Base-by-base conservation (phyloP, 2,329 filamentous ascomycete genomes). In the Cladorrhinum sp. region DNA sequence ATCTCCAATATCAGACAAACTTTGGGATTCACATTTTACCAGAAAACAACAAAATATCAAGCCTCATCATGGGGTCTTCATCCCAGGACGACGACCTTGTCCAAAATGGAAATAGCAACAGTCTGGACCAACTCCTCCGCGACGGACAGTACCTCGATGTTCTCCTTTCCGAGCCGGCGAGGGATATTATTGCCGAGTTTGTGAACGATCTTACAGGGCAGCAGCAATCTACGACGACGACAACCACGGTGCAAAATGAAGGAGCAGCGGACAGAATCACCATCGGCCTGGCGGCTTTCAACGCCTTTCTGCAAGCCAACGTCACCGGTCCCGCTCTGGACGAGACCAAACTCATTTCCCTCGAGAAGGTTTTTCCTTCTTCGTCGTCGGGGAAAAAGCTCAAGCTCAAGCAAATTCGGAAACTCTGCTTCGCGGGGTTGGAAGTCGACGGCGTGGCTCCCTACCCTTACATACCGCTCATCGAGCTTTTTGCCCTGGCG, bases 251-350 rank as follows among this genome's bases (percentile, higher is more conserved):
- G 42, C 12, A 48, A 55, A 10, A 28, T 52, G 28, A 24, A 60
- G 54, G 5, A 16, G 16, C 28, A 1, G 21, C 58, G 16, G 59
- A 64, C 5, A 49, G 62, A 7, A 65, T 86, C 58, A 77, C 84
- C 50, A 77, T 89, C 33, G 90, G 86, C 9, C 77, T 91, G 53
- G 86, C 89, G 1, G 84, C 88, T 1, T 80, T 96, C 10, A 83
- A 91, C 70, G 85, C 88, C 10, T 97, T 96, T 72, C 75, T 96
- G 16, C 93, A 97, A 73, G 86, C 86, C 1, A 96, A 92, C 71
- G 90, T 96, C 58, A 96, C 93, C 2, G 93, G 93, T 0, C 93
- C 93, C 1, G 88, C 92, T 0, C 78, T 96, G n/a, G 76, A 79
- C 12, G 64, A 58, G 16, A 5, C 10, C 0, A 57, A 60, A 3